phyloP scores from a whole-genome alignment of 140 eudicot species.

The Bidens hawaiensis region DNA sequence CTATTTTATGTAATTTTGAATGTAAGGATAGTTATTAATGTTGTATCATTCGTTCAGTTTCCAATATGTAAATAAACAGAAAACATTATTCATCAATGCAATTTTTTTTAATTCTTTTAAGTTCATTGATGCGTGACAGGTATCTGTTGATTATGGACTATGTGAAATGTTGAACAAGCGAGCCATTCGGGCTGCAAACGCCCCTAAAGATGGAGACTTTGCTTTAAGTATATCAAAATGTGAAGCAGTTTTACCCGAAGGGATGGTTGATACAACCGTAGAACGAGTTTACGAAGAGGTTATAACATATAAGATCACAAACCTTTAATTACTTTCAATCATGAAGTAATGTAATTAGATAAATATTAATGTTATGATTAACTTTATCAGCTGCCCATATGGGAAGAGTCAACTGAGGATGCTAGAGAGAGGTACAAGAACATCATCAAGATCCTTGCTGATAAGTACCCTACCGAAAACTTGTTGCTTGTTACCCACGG shows the following conservation, averaged over 20 bases:
- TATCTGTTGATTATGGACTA: slow-evolving; percentile 65
- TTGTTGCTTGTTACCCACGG: slow-evolving; percentile 90
- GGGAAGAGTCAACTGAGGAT: slow-evolving; percentile 58
- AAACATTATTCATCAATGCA: not conserved
- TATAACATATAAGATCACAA: slow-evolving; percentile 1
- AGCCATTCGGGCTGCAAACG: slow-evolving; percentile 61
- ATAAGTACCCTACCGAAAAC: slow-evolving; percentile 85
- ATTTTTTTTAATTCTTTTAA: too few species aligned
- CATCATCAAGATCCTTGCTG: slow-evolving; percentile 71
- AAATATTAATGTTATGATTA: not conserved
- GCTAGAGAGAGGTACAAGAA: slow-evolving; percentile 63
- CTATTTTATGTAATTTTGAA: too few species aligned
- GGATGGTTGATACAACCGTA: slow-evolving; percentile 52
- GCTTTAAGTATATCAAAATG: slow-evolving; percentile 57
- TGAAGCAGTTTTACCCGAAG: slow-evolving; percentile 67
- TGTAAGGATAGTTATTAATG: too few species aligned
- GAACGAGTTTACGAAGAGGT: slow-evolving; percentile 71
- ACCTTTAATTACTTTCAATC: not conserved
- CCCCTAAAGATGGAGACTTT: slow-evolving; percentile 80
- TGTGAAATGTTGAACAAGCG: slow-evolving; percentile 64
- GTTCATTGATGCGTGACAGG: slow-evolving; percentile 40
- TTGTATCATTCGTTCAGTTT: too few species aligned
- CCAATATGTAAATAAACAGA: too few species aligned
- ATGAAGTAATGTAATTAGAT: not conserved
- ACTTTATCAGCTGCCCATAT: slow-evolving; percentile 60